Evolutionary conservation across 202 grass and related monocot species (phyloP), one percentile per base, ranked within the genome.

Genomic region (Zizania palustris): DNA sequence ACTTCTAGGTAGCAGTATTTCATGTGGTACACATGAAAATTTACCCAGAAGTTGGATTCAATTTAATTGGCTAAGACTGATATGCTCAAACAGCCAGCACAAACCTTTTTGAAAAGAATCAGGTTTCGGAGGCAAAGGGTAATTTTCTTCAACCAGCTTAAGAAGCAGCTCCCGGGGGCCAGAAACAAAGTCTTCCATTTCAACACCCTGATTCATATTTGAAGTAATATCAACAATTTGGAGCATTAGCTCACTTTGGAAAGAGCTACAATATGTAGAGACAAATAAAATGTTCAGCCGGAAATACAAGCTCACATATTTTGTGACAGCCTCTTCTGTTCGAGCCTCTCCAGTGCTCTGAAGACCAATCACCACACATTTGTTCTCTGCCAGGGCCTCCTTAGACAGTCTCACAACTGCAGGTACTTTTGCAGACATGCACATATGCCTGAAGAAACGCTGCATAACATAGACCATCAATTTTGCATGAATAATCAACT

Each of bases 271-370:
- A 39, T 43, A 78, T 51, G 60, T 41, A 71, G 28, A 63, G 0
- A 69, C 36, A 66, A 70, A 55, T 76, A 57, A 69, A 81, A 62
- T 53, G 16, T 63, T 73, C 46, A 35, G 48, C 11, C 81, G 62
- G 45, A 67, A 80, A 76, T 65, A 77, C 59, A 42, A 82, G 85
- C 92, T 36, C 46, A 99, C 96, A 87, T 99, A 99, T 99, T 96
- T 99, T 75, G 85, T 90, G 36, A 99, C 87, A 63, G 92, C 92
- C 83, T 99, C 96, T 75, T 99, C 96, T 13, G 88, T 99, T 81
- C 96, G 92, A 80, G 96, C 96, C 65, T 99, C 96, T 83, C 96
- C 96, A 80, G 96, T 99, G 84, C 96, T 99, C 69, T 99, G 96
- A 88, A 99, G 96, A 74, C 96, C 96, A 82, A 99, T 83, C 40